A percentile compares a stretch with the other conserved stretches of the same genome.
Evolutionary conservation across 73 alveolate genomes (phyloP).

Genomic region (Loxodes magnus): DNA sequence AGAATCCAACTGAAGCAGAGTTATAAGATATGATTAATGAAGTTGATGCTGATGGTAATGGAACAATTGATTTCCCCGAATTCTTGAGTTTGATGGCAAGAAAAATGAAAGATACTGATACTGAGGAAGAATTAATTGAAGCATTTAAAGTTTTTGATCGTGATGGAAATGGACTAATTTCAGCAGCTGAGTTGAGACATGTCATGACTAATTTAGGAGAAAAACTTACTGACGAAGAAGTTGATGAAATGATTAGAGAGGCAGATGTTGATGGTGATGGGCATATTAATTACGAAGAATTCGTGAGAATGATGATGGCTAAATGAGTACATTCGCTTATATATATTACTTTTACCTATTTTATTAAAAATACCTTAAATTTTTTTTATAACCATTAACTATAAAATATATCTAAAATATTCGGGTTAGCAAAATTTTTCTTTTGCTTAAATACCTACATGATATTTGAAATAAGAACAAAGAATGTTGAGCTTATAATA

Average conservation of each 20-base stretch:
- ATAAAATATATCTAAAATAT: no score
- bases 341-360: no score
- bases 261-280: conserved; percentile 93
- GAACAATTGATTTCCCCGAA: conserved; percentile 94
- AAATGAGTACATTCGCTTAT: no score
- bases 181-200: conserved; percentile 74
- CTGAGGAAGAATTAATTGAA: conserved; percentile 97
- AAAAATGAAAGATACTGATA: conserved; percentile 93
- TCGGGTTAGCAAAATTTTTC: no score
- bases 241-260: conserved; percentile 89
- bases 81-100: conserved; percentile 95
- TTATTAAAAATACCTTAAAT: no score
- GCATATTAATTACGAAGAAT: conserved; percentile 73
- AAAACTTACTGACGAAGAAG: conserved; percentile 75
- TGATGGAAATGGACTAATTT: conserved; percentile 84
- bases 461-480: no score
- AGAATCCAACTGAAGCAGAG: conserved; percentile 92
- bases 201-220: conserved; percentile 81
- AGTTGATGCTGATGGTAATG: conserved; percentile 95
- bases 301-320: conserved; percentile 87
- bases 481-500: no score
- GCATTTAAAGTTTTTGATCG: conserved; percentile 98
- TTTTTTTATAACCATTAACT: no score
- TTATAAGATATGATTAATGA: conserved; percentile 77
- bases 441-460: no score